Percentiles rank a stretch among this genome's conserved stretches.
phyloP scores from a whole-genome alignment of 345 rosid genomes.

The Leavenworthia alabamica region DNA sequence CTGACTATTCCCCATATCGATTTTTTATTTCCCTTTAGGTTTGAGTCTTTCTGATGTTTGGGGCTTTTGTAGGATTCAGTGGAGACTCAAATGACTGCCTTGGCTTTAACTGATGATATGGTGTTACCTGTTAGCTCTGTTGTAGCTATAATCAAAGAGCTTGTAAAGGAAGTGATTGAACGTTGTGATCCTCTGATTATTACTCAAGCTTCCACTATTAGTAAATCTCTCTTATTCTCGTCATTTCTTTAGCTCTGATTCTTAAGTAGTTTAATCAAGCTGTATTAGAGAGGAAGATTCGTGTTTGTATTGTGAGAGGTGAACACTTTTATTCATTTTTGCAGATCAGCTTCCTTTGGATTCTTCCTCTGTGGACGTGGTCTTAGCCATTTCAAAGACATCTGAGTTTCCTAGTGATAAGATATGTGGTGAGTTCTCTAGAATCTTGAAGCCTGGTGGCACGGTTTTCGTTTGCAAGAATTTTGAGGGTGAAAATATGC shows the following conservation, averaged over 20 bases:
- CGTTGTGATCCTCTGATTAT: constrained; percentile 44
- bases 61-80: constrained; percentile 20
- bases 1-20: neutral
- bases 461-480: constrained; percentile 37
- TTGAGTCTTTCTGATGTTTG: neutral
- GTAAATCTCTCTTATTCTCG: constrained; percentile 29
- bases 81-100: constrained; percentile 11
- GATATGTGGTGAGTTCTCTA: constrained; percentile 46
- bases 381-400: constrained; percentile 41
- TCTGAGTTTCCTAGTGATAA: constrained; percentile 49
- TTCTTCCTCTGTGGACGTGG: constrained; percentile 50
- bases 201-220: constrained; percentile 51
- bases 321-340: neutral
- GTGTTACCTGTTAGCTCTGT: constrained; percentile 36
- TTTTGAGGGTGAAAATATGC: constrained; percentile 28
- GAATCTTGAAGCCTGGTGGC: constrained; percentile 75
- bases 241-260: neutral
- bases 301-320: neutral
- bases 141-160: constrained; percentile 32
- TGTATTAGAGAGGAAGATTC: neutral
- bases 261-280: neutral
- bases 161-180: constrained; percentile 28
- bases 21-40: neutral
- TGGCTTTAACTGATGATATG: constrained; percentile 28
- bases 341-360: constrained; percentile 64